A percentile compares a stretch with the other conserved stretches of the same genome.
These are phyloP conservation scores for Mortierella sp. DNA, from an alignment of 371 early-diverging fungal genomes.

Conservation along the genomic window DNA sequence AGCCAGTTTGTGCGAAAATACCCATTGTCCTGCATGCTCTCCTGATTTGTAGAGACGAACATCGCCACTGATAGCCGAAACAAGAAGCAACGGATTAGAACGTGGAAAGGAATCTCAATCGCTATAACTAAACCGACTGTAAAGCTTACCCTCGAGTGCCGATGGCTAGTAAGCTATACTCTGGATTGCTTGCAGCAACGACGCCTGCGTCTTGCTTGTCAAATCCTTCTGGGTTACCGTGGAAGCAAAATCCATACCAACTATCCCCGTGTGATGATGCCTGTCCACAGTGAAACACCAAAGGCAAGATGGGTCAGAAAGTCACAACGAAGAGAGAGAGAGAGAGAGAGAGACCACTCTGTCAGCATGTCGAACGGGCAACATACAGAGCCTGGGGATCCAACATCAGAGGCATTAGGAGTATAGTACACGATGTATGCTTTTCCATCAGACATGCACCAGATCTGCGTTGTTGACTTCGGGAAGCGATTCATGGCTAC, in stretches of 20 bases:
- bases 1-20: constrained; percentile 48
- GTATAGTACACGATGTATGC: constrained; percentile 53
- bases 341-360: too few species aligned
- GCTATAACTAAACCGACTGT: too few species aligned
- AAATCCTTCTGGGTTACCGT: constrained; percentile 53
- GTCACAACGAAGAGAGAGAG: too few species aligned
- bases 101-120: too few species aligned
- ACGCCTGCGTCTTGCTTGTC: constrained; percentile 55
- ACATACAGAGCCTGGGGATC: constrained; percentile 30
- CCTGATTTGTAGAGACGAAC: constrained; percentile 50
- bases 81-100: background rate
- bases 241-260: constrained; percentile 55
- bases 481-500: constrained; percentile 47
- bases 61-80: constrained; percentile 24
- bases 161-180: constrained; percentile 48
- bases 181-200: constrained; percentile 53
- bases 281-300: background rate
- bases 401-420: constrained; percentile 31
- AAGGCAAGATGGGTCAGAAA: background rate
- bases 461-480: constrained; percentile 46
- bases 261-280: constrained; percentile 43
- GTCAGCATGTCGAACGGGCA: too few species aligned
- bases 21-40: constrained; percentile 53
- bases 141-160: constrained; percentile 46
- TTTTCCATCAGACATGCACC: constrained; percentile 55